Conservation (phyloP, 208 protist genomes). For the Perkinsela sp. region DNA sequence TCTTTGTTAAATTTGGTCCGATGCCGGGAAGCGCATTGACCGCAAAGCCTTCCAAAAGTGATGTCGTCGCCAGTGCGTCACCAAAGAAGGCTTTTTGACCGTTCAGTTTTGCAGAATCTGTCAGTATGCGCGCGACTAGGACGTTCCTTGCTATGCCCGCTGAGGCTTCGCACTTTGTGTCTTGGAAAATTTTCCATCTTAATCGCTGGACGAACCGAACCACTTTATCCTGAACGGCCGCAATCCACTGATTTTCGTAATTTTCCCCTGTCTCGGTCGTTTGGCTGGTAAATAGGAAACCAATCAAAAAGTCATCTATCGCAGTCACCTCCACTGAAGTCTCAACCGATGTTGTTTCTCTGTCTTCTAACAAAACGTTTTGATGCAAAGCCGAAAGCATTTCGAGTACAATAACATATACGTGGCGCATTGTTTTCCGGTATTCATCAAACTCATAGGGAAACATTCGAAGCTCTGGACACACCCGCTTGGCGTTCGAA, state of each 20-base stretch:
- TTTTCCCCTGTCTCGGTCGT: not conserved
- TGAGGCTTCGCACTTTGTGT: not conserved
- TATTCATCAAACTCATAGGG: constrained; percentile 61
- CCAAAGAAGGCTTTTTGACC: not conserved
- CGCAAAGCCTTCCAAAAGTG: not conserved
- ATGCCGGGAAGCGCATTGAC: not conserved
- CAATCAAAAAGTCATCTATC: not conserved
- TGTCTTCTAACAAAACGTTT: not conserved
- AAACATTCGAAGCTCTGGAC: constrained; percentile 44
- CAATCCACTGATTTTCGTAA: not conserved
- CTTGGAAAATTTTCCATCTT: not conserved
- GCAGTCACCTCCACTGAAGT: not conserved
- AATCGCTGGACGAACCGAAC: not conserved
- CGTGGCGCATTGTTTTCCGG: not conserved
- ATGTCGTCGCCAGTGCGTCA: not conserved
- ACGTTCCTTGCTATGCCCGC: not conserved
- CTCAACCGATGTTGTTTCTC: not conserved
- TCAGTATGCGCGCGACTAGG: not conserved
- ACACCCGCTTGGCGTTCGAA: constrained; percentile 30
- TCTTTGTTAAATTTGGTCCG: not conserved
- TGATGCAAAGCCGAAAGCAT: not conserved
- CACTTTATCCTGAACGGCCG: not conserved
- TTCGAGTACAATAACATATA: constrained; percentile 5
- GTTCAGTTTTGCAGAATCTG: not conserved
- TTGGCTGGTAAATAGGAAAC: not conserved